A percentile compares a stretch with the other conserved stretches of the same genome.
Evolutionary conservation across 2,329 filamentous ascomycete genomes (phyloP).

Genomic region (Cladophialophora carrionii): DNA sequence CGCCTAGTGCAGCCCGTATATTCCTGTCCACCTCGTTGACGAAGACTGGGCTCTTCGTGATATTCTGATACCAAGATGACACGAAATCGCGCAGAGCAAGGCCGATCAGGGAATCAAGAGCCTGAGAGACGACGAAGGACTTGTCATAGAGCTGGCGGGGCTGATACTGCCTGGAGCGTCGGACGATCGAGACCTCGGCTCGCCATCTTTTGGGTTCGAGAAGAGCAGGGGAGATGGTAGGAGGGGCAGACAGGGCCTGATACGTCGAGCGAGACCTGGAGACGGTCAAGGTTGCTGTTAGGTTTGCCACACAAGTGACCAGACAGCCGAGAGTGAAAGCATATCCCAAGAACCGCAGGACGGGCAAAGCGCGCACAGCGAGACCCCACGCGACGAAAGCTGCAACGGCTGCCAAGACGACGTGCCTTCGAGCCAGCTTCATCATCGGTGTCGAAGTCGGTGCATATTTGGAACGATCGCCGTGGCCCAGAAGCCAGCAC

Average conservation of each 20-base stretch:
- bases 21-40: conserved; percentile 82
- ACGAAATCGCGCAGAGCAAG: conserved; percentile 83
- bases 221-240: conserved; percentile 56
- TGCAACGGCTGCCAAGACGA: conserved; percentile 48
- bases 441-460: conserved; percentile 41
- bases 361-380: conserved; percentile 77
- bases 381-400: conserved; percentile 82
- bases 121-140: conserved; percentile 76
- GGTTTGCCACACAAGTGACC: conserved; percentile 60
- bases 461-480: conserved; percentile 24
- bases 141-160: conserved; percentile 72
- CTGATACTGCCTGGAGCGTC: conserved; percentile 67
- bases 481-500: conserved; percentile 28
- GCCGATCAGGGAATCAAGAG: conserved; percentile 76
- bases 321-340: conserved; percentile 74
- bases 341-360: conserved; percentile 81
- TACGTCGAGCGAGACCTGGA: conserved; percentile 43
- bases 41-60: conserved; percentile 79
- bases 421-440: conserved; percentile 51
- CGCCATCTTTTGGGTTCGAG: conserved; percentile 67
- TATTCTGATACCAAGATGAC: conserved; percentile 82
- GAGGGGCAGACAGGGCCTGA: conserved; percentile 50
- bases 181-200: conserved; percentile 69
- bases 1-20: conserved; percentile 71
- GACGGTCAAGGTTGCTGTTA: conserved; percentile 57